phyloP scores from a whole-genome alignment of 441 rosid genomes.

The Pelargonium myrrhifolium region DNA sequence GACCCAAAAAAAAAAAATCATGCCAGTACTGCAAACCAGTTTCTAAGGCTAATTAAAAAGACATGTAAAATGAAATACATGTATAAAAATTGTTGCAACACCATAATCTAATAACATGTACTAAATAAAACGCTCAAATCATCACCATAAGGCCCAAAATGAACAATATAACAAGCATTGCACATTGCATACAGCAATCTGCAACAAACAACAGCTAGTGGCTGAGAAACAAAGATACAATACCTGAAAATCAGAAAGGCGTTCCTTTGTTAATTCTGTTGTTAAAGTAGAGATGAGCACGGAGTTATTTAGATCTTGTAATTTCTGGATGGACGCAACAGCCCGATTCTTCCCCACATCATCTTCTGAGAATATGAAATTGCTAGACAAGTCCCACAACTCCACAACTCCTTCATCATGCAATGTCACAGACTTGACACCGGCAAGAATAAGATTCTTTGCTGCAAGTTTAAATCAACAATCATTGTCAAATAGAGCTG shows the following conservation, averaged over 20 bases:
- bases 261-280: constrained; percentile 52
- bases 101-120: neutral
- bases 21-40: too few species aligned
- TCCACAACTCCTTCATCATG: constrained; percentile 74
- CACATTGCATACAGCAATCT: neutral
- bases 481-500: neutral
- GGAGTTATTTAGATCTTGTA: constrained; percentile 83
- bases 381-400: constrained; percentile 79
- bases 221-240: neutral
- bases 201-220: neutral
- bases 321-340: constrained; percentile 73
- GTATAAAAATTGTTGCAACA: too few species aligned
- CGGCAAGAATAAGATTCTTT: constrained; percentile 79
- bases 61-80: too few species aligned
- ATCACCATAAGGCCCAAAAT: neutral
- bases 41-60: too few species aligned
- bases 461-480: constrained; percentile 37
- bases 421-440: constrained; percentile 84
- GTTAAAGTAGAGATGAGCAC: constrained; percentile 62
- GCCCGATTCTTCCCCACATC: constrained; percentile 85
- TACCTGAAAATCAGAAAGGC: constrained; percentile 70
- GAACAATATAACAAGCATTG: neutral
- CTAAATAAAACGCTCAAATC: neutral
- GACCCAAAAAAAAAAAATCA: too few species aligned
- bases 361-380: constrained; percentile 62